Evolutionary conservation across 2,329 filamentous ascomycete species (phyloP).

Genomic region (Alternaria postmessia): DNA sequence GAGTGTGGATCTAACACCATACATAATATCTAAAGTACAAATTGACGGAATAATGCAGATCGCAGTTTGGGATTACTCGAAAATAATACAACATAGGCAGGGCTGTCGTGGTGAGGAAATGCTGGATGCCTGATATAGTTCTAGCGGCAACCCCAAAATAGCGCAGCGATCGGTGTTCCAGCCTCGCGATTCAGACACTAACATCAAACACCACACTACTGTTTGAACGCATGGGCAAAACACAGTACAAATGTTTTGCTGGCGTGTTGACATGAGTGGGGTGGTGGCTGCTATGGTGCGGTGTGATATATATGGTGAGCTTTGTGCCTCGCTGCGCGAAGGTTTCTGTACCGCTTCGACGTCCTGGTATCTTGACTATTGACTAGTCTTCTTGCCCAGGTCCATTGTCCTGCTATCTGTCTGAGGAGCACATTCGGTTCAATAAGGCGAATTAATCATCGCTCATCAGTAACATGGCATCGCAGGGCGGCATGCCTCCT

Average conservation of each 20-base stretch:
- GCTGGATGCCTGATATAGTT: neutral
- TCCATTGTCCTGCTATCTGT: neutral
- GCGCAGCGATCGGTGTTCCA: slow-evolving; percentile 17
- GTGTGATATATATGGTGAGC: slow-evolving; percentile 20
- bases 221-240: slow-evolving; percentile 19
- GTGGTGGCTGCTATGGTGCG: slow-evolving; percentile 9
- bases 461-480: slow-evolving; percentile 17
- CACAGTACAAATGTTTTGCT: slow-evolving; percentile 11
- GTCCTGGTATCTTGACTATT: neutral
- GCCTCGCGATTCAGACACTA: slow-evolving; percentile 16
- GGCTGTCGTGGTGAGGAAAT: neutral
- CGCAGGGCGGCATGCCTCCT: slow-evolving; percentile 22
- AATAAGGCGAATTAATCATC: neutral
- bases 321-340: slow-evolving; percentile 10
- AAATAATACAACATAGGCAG: neutral
- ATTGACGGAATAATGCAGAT: neutral
- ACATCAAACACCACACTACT: slow-evolving; percentile 18
- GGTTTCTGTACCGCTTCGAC: slow-evolving; percentile 2
- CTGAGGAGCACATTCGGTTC: neutral
- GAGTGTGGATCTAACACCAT: neutral
- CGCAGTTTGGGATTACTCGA: neutral
- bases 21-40: neutral
- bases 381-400: neutral
- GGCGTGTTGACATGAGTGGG: slow-evolving; percentile 9
- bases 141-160: slow-evolving; percentile 17